Evolutionary conservation across 345 rosid genomes (phyloP), one percentile per base, ranked within the genome.

Genomic region (Ailanthus altissimus): DNA sequence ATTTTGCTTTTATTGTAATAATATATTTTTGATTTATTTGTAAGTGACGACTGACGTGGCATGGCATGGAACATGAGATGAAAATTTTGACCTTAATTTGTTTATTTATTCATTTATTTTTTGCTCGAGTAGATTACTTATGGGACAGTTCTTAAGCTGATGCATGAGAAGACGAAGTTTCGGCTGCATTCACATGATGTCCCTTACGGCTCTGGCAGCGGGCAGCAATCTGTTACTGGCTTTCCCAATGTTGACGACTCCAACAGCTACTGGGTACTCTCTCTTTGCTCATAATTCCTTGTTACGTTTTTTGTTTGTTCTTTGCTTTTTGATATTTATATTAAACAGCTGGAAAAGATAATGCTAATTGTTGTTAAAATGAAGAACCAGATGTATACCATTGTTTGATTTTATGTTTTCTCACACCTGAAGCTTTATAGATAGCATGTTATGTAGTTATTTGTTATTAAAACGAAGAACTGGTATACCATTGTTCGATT

Each of bases 121-220:
- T 11, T 42, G 57, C 73, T 78, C 70, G 60, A 12, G 51, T 85
- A 97, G 99, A 83, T 97, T 46, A 92, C 98, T 14, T 97, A 92
- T 77, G 99, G 99, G 36, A 81, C 92, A 54, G 90, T 86, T 80
- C 77, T 97, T 13, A 97, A 97, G 92, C 79, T 94, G 84, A 90
- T 89, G 97, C 99, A 97, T 51, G 99, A 97, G 87, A 89, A 77
- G 84, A 94, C 99, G 1, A 97, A 83, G 69, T 86, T 81, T 65
- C 77, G 99, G 78, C 77, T 97, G 32, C 99, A 97, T 84, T 97
- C 99, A 12, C 99, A 97, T 50, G 99, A 97, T 59, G 99, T 97
- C 73, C 99, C 99, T 0, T 97, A 94, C 32, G 99, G 99, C 43
- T 94, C 99, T 36, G 99, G 99, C 20, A 94, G 98, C 78, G 99